Evolutionary conservation across 805 yeast genomes (phyloP), one percentile per base, ranked within the genome.

Genomic region (Schizosaccharomyces osmophilus): DNA sequence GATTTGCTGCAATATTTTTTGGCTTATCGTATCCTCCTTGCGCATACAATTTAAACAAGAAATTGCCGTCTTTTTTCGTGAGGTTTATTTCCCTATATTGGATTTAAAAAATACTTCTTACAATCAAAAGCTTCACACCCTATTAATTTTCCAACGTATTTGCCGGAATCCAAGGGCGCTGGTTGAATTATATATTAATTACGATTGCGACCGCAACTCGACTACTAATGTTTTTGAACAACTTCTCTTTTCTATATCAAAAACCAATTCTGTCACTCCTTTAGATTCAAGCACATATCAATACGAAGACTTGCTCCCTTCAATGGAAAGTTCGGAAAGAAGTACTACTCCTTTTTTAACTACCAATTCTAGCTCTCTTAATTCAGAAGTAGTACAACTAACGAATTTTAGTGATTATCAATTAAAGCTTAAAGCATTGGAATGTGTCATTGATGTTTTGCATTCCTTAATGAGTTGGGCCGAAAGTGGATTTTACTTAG

Each of bases 101-200:
- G 97, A 90, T 68, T 80, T 93, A 82, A 85, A 83, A 68, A 82
- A 95, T 1, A 85, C 97, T 0, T 87, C 96, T 0, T 74, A 89
- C 9, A 97, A 90, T 70, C 98, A 94, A 72, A 88, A 90, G 70
- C 78, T 94, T 69, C 90, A 88, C 68, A 79, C 90, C 65, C 75
- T 94, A 63, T 79, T 84, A 13, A 78, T 90, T n/a, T 77, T 94
- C 31, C 85, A 85, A 67, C 78, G 95, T 65, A 72, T 93, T 48
- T 84, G 95, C 69, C 81, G 82, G 65, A 95, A 90, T 72, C 95
- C 97, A 55, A 78, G 95, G 64, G 83, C 94, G 22, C 74, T 94
- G 64, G 87, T 94, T 63, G 99, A 93, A 73, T 81, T 93, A 63
- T 93, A 90, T 69, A 77, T 93, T 68, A 93, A 93, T 72, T 94